Base-by-base conservation (phyloP, 306 rosid species). In the Cicer pinnatifidum region DNA sequence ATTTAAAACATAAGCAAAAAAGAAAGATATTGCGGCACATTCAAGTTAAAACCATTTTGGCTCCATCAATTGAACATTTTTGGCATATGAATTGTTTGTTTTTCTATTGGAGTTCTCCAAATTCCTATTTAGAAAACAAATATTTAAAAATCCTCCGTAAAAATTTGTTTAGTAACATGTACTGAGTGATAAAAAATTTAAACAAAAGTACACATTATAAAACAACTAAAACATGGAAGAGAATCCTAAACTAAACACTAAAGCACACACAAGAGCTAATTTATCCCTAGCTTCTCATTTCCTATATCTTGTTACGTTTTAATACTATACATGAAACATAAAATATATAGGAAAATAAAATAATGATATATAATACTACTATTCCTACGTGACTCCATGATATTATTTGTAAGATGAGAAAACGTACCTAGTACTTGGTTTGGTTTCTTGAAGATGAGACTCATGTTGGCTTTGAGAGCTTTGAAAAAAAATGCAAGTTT, bases 391-490 rank as follows among this genome's bases (percentile, higher is more conserved):
- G 4, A 44, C 11, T 44, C 11, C 39, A 3, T 6, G 11, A 28
- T 3, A 53, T 28, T 63, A 57, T 52, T 72, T 53, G 53, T 60
- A 35, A 11, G 59, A n/a, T 19, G 35, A 28, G 76, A 69, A 76
- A 74, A 37, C 69, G 51, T 76, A 74, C 88, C 87, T 69, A 75
- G 63, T 3, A 46, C 51, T 73, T 67, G 53, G 44, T 15, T 43
- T 45, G 75, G 20, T 38, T 57, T 37, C n/a, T 15, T 46, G 9
- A 16, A 11, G 58, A 20, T 58, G n/a, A 51, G 41, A 67, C 1
- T 20, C 11, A 11, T 44, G 60, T 67, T 71, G 13, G 80, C 43
- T 57, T n/a, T 41, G 69, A 1, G 75, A 52, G 59, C 17, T 17
- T 51, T 40, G 56, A 12, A 9, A 71, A 71, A 12, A 58, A 48